These are phyloP conservation scores for Helicocarpus griseus DNA, from an alignment of 2,329 filamentous ascomycete species.

Conservation along the genomic window DNA sequence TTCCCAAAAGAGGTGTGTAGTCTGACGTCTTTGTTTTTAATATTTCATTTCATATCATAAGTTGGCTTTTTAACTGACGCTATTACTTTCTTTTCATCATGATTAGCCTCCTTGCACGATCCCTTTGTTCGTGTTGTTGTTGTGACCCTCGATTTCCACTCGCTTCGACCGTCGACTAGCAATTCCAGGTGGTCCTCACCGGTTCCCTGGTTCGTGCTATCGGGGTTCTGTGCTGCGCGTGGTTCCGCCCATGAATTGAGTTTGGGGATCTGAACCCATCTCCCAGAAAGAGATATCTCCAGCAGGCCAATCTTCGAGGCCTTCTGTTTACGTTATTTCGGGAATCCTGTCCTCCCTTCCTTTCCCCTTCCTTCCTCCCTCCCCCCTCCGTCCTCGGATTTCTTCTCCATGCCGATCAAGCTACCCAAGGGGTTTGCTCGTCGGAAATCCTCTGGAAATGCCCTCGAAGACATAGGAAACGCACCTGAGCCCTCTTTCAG, in stretches of 20 bases:
- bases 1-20: no score
- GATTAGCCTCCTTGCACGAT: neutral
- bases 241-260: neutral
- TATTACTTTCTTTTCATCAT: no score
- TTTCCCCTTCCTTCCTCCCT: neutral
- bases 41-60: no score
- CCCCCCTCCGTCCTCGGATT: neutral
- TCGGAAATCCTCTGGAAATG: slow-evolving; percentile 47
- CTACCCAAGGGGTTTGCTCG: slow-evolving; percentile 44
- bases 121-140: neutral
- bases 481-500: slow-evolving; percentile 40
- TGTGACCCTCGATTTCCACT: neutral
- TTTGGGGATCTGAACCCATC: neutral
- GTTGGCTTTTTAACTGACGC: no score
- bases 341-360: neutral
- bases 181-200: no score
- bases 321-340: neutral
- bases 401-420: slow-evolving; percentile 45
- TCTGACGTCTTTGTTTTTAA: no score
- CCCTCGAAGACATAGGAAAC: slow-evolving; percentile 38
- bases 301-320: neutral
- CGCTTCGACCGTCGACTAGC: neutral
- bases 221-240: no score
- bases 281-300: neutral
- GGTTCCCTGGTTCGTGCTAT: neutral